A percentile compares a stretch with the other conserved stretches of the same genome.
Evolutionary conservation across 192 early-diverging fungal species (phyloP).

Genomic region (Cladochytrium replicatum): DNA sequence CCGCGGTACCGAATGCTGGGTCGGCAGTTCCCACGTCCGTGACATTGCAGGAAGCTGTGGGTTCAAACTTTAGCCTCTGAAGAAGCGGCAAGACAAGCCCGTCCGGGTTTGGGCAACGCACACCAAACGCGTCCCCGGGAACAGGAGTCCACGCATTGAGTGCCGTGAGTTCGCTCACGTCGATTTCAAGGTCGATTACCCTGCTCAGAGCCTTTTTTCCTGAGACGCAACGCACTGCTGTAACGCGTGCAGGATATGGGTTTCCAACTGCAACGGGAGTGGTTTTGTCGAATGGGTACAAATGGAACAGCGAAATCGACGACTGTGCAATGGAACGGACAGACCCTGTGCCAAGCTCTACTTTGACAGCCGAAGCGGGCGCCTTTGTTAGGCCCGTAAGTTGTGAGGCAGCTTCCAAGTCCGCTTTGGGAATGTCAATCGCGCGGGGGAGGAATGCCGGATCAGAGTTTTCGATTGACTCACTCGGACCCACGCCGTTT

Average conservation of each 20-base stretch:
- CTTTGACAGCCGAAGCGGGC: conserved; percentile 34
- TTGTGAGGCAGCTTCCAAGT: conserved; percentile 28
- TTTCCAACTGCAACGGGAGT: neutral
- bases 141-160: conserved; percentile 35
- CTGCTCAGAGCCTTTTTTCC: neutral
- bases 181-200: conserved; percentile 32
- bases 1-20: conserved; percentile 15
- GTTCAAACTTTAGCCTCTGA: conserved; percentile 40
- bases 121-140: conserved; percentile 79
- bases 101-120: conserved; percentile 78
- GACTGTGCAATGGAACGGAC: neutral
- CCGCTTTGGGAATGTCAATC: conserved; percentile 12
- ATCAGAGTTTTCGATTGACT: too few species aligned
- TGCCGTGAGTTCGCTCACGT: conserved; percentile 13
- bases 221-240: neutral
- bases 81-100: conserved; percentile 57
- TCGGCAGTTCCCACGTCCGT: conserved; percentile 11
- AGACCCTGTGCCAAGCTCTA: too few species aligned
- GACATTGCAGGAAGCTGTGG: conserved; percentile 29
- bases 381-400: conserved; percentile 52
- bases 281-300: neutral
- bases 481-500: too few species aligned
- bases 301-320: neutral
- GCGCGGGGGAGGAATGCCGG: too few species aligned
- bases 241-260: neutral